Evolutionary conservation across 192 early-diverging fungal genomes (phyloP), one percentile per base, ranked within the genome.

Genomic region (Entomortierella beljakovae): DNA sequence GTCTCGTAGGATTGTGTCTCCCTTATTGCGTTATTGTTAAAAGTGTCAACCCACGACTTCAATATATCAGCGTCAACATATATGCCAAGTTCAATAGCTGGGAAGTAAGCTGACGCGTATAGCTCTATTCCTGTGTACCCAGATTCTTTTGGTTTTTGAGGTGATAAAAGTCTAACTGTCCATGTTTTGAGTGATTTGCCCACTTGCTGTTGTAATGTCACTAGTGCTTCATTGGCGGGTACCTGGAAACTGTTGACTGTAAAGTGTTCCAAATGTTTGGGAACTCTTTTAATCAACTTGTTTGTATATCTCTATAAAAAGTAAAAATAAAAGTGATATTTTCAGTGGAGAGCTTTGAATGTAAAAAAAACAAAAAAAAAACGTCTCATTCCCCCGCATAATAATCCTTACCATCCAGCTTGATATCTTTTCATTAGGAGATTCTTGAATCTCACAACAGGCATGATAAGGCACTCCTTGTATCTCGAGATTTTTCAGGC

Each of bases 391-490:
- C 4, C 7, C 33, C 15, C n/a, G 10, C 34, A 26, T 38, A 28
- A 23, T 26, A 25, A 29, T n/a, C n/a, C 61, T 55, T 63, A 71
- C 69, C 60, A 71, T 71, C 69, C 69, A 71, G 7, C n/a, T 16
- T 22, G 33, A 34, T 15, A 57, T 38, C 32, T 63, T 71, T 42
- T 11, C 23, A 2, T 42, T 31, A 11, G 69, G 43, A 23, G 56
- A 53, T 13, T 71, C 61, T 10, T 71, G 60, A 26, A 71, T 34
- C 16, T 63, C 69, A 31, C 69, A 71, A 26, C 31, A 43, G 18
- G 48, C 69, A 46, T 71, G 69, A 13, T 71, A 71, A 6, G 69
- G 69, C 32, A 57, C 69, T 49, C 52, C 69, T 25, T 25, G 69
- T 26, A 71, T 43, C 15, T 71, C 69, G 22, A 71, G 22, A 13